Base-by-base conservation (phyloP, 345 rosid species). In the Salix exigua region DNA sequence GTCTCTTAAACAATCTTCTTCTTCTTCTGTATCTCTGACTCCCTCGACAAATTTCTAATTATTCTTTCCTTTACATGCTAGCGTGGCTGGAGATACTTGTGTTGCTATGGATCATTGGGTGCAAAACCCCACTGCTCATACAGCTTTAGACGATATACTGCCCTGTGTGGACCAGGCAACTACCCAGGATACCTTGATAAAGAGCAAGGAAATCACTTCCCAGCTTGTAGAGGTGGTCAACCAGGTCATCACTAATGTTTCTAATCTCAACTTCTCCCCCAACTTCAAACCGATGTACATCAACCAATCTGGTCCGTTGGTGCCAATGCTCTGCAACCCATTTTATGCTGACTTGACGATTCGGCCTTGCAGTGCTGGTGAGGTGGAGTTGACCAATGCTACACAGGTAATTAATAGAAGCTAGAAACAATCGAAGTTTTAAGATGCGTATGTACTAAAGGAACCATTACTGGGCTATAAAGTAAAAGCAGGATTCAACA, bases 261-360 rank as follows among this genome's bases (percentile, higher is more conserved):
- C 99, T 61, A 93, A 96, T 86, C 81, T 93, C 50, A 93, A 96
- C 78, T 96, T 93, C 79, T 88, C 98, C n/a, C 98, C 97, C 26
- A 90, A 85, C 83, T 89, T 92, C 76, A 85, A 80, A 1, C 81
- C 90, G 61, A 70, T 96, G 78, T 96, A 96, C 88, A 71, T 88
- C 88, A 96, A 93, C 82, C 99, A 96, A 81, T 91, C 98, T 6
- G 99, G 98, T 77, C 98, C 98, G 0, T 75, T 89, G 63, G 90
- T 93, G 69, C 99, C 97, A 4, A 35, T 86, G 40, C 93, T 93
- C 74, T 96, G 99, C 89, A 96, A 92, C 73, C 98, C 97, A 0
- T 91, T 88, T 64, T 76, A 83, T 72, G 77, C 90, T 2, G 91
- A 91, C 78, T 83, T 93, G 44, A 86, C 91, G 0, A 83, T 87